phyloP scores from a whole-genome alignment of 805 yeast species.

The Teunomyces tritomae region DNA sequence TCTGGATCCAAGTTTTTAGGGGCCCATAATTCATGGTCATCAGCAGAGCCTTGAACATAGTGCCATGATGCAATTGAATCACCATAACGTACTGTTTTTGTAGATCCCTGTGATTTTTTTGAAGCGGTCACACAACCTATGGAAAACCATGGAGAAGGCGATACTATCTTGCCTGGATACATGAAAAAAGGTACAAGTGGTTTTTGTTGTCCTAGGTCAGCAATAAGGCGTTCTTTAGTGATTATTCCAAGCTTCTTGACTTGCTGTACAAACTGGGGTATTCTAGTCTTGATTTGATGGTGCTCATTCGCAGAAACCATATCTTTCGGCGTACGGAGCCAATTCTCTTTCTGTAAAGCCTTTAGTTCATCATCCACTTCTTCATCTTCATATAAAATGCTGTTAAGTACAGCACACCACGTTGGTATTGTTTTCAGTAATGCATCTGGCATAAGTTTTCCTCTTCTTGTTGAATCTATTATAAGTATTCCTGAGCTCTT shows the following conservation, averaged over 20 bases:
- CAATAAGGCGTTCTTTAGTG: conserved; percentile 25
- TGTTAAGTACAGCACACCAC: conserved; percentile 82
- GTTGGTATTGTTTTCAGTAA: conserved; percentile 84
- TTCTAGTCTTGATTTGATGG: conserved; percentile 42
- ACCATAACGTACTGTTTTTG: conserved; percentile 5
- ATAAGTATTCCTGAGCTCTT: conserved; percentile 50
- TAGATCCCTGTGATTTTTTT: conserved; percentile 21
- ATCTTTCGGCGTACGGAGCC: conserved; percentile 49
- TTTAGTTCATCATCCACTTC: conserved; percentile 4
- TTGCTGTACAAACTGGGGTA: conserved; percentile 49
- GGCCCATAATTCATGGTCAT: conserved; percentile 87
- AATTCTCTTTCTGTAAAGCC: conserved; percentile 18
- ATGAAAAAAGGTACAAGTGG: conserved; percentile 70
- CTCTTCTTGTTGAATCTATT: conserved; percentile 84
- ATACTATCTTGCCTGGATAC: conserved; percentile 41
- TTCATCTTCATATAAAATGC: conserved; percentile 41
- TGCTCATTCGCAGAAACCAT: conserved; percentile 59
- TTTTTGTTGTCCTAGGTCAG: conserved; percentile 28
- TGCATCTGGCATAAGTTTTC: conserved; percentile 84
- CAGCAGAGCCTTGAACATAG: conserved; percentile 93
- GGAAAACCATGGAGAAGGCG: conserved; percentile 26
- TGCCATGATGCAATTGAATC: conserved; percentile 16
- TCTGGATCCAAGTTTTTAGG: conserved; percentile 48
- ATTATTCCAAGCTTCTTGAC: conserved; percentile 42
- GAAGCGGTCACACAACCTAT: conserved; percentile 62